phyloP scores from a whole-genome alignment of 768 basidiomycete genomes.

The Phlebiopsis gigantea region DNA sequence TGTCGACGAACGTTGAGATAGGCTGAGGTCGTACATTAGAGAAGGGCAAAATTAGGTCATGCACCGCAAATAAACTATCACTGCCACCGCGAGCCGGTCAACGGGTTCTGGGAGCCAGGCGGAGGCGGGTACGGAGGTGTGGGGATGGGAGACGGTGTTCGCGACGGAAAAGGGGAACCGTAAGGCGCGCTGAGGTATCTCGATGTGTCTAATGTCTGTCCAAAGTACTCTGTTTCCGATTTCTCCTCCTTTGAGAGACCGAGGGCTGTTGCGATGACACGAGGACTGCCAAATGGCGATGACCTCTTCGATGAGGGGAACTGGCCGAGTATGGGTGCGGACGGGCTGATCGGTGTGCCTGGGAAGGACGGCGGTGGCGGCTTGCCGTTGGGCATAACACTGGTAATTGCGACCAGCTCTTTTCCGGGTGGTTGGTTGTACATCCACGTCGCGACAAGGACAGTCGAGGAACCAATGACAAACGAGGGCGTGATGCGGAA shows the following conservation, averaged over 20 bases:
- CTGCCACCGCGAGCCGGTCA: constrained; percentile 16
- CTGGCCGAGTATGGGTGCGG: constrained; percentile 58
- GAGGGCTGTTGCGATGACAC: constrained; percentile 45
- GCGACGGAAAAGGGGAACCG: constrained; percentile 45
- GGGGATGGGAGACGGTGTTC: constrained; percentile 38
- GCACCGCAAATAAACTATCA: constrained; percentile 2
- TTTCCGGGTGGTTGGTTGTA: constrained; percentile 70
- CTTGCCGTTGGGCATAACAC: constrained; percentile 30
- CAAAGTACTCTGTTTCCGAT: constrained; percentile 28
- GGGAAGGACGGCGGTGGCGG: constrained; percentile 32
- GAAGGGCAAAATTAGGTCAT: not conserved
- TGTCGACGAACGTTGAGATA: constrained; percentile 15
- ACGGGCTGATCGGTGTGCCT: constrained; percentile 40
- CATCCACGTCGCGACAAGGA: constrained; percentile 85
- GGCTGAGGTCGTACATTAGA: constrained; percentile 14
- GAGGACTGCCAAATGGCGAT: constrained; percentile 46
- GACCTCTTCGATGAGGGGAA: constrained; percentile 37
- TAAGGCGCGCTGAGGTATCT: constrained; percentile 46
- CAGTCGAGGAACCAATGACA: constrained; percentile 75
- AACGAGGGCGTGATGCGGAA: constrained; percentile 86
- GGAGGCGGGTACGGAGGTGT: constrained; percentile 21
- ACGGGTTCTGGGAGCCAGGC: constrained; percentile 14
- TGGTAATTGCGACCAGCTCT: constrained; percentile 30
- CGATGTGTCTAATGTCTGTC: constrained; percentile 35
- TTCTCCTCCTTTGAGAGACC: constrained; percentile 22